These are phyloP conservation scores for Scutellaria galericulata DNA, from an alignment of 257 asterid species.

Conservation along the genomic window DNA sequence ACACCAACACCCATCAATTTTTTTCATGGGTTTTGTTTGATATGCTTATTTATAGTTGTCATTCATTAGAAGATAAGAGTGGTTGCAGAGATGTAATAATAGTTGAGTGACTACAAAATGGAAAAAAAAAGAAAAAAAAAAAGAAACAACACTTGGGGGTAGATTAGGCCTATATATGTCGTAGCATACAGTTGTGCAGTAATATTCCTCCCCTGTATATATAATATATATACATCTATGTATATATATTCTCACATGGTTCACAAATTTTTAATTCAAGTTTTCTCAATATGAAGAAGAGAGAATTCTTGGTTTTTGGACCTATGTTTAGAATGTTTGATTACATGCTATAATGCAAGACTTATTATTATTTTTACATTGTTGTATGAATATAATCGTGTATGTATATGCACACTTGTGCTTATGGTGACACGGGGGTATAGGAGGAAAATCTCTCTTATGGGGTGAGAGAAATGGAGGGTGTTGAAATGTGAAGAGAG, in stretches of 20 bases:
- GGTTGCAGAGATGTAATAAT: conserved; percentile 51
- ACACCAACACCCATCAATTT: conserved; percentile 58
- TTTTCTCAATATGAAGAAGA: too few species aligned
- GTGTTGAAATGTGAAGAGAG: too few species aligned
- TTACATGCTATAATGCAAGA: neutral
- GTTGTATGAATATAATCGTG: too few species aligned
- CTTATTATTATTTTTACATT: too few species aligned
- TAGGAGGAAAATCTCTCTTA: too few species aligned
- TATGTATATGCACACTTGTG: too few species aligned
- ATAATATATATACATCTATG: neutral
- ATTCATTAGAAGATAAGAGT: conserved; percentile 36
- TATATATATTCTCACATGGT: neutral
- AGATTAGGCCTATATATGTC: conserved; percentile 25
- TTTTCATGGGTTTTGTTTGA: conserved; percentile 50
- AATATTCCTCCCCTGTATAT: conserved; percentile 4
- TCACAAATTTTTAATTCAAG: neutral
- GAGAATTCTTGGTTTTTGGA: neutral
- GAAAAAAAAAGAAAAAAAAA: too few species aligned
- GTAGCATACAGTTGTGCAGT: conserved; percentile 13
- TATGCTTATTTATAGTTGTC: conserved; percentile 40
- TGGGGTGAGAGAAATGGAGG: too few species aligned
- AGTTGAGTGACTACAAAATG: conserved; percentile 34
- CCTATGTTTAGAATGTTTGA: neutral
- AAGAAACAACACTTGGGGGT: conserved; percentile 19
- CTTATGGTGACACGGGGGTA: too few species aligned